Conservation (phyloP, 441 rosid genomes). For the Arabidopsis lyrata region DNA sequence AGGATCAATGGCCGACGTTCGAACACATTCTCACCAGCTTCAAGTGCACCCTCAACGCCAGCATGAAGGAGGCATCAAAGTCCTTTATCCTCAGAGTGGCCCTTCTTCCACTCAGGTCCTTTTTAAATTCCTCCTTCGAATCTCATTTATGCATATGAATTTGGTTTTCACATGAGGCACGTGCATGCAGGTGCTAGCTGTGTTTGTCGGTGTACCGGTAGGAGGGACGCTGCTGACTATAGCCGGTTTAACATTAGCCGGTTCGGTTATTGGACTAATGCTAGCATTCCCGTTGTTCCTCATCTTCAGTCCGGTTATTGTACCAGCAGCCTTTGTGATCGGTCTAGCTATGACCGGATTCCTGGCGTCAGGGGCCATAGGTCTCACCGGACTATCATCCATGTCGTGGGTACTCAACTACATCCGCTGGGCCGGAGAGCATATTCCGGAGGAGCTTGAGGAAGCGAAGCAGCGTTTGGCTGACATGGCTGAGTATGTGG, state of each 20-base stretch:
- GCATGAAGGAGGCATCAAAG: constrained; percentile 48
- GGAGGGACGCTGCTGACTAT: constrained; percentile 61
- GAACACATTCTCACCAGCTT: constrained; percentile 54
- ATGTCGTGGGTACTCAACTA: constrained; percentile 64
- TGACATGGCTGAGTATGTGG: constrained; percentile 53
- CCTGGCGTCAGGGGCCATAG: constrained; percentile 74
- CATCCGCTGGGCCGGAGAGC: constrained; percentile 41
- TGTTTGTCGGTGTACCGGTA: constrained; percentile 57
- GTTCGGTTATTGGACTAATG: constrained; percentile 63
- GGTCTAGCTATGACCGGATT: constrained; percentile 64
- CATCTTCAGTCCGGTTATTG: constrained; percentile 73
- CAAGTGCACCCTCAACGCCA: constrained; percentile 58
- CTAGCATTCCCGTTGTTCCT: constrained; percentile 65
- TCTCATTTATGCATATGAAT: constrained; percentile 19
- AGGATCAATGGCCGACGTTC: constrained; percentile 59
- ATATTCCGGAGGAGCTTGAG: constrained; percentile 47
- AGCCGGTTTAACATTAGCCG: constrained; percentile 62
- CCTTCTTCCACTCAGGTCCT: constrained; percentile 63
- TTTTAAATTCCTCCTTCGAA: constrained; percentile 10
- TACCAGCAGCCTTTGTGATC: constrained; percentile 66
- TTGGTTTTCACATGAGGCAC: constrained; percentile 18
- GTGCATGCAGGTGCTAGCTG: constrained; percentile 53
- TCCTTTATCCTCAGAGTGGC: constrained; percentile 45
- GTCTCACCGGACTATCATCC: constrained; percentile 71
- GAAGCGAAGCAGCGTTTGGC: constrained; percentile 49